These are phyloP conservation scores for Globisporangium ultimum DNA, from an alignment of 352 stramenopile species.

Conservation along the genomic window DNA sequence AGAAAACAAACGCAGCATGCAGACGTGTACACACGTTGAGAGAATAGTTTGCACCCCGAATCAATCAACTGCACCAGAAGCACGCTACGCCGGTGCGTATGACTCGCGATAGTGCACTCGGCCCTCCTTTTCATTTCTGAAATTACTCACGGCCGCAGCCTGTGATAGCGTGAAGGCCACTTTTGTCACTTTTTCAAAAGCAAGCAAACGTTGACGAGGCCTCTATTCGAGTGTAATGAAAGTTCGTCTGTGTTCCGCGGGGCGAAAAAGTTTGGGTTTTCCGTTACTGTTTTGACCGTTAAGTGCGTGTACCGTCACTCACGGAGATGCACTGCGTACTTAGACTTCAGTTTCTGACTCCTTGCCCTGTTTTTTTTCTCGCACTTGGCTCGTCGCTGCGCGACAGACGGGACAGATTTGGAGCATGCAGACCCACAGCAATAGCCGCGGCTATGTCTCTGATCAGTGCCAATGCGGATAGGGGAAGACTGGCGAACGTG, in stretches of 20 bases:
- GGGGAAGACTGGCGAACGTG: slow-evolving; percentile 1
- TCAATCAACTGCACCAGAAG: too few relatives aligned
- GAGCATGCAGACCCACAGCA: not conserved
- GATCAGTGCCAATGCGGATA: not conserved
- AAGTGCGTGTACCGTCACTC: slow-evolving; percentile 1
- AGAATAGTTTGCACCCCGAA: too few relatives aligned
- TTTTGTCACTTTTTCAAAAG: not conserved
- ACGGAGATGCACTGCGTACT: not conserved
- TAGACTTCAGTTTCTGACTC: not conserved
- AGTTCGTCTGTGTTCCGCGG: too few relatives aligned
- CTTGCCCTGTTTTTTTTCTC: slow-evolving; percentile 2
- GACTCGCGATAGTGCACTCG: not conserved
- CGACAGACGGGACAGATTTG: not conserved
- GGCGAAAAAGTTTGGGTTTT: too few relatives aligned
- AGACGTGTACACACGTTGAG: too few relatives aligned
- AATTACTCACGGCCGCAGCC: not conserved
- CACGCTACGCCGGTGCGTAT: too few relatives aligned
- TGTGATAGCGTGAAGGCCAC: not conserved
- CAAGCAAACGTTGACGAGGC: slow-evolving; percentile 10
- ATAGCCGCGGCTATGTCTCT: not conserved
- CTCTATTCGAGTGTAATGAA: too few relatives aligned
- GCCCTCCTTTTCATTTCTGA: not conserved
- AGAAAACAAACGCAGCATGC: too few relatives aligned
- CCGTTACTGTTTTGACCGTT: not conserved
- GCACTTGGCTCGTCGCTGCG: slow-evolving; percentile 1